These are phyloP conservation scores for Colletotrichum cordylinicola DNA, from an alignment of 2,329 filamentous ascomycete genomes.

Conservation along the genomic window DNA sequence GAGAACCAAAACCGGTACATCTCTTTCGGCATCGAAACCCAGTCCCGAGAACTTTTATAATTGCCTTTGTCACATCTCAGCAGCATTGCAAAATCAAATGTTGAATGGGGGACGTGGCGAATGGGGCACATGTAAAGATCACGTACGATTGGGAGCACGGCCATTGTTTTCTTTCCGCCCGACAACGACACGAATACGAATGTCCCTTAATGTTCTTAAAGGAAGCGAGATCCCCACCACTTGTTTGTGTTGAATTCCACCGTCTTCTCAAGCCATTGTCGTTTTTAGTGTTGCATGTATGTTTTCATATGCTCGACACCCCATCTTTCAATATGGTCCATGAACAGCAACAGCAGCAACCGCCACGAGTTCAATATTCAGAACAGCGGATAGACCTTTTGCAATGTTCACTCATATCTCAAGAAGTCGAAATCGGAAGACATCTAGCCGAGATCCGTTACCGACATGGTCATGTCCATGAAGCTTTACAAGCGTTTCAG, in stretches of 20 bases:
- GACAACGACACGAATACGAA: neutral
- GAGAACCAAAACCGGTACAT: neutral
- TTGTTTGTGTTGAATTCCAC: neutral
- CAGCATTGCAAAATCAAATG: neutral
- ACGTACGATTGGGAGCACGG: neutral
- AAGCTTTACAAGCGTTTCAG: neutral
- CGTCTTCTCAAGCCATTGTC: neutral
- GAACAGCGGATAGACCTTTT: neutral
- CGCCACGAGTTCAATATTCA: neutral
- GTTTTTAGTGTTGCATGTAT: neutral
- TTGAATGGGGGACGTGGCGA: neutral
- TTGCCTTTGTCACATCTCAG: neutral
- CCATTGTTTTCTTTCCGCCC: neutral
- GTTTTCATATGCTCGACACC: neutral
- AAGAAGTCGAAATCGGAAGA: constrained; percentile 2
- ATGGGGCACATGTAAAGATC: neutral
- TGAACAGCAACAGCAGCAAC: neutral
- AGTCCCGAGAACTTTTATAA: neutral
- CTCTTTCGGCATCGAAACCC: neutral
- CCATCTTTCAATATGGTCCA: neutral
- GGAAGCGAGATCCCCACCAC: neutral
- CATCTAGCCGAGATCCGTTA: neutral
- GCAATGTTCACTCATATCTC: neutral
- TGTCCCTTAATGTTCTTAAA: neutral
- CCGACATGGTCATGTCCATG: neutral